These are phyloP conservation scores for Ochromonas danica DNA, from an alignment of 108 stramenopile genomes.

Conservation along the genomic window DNA sequence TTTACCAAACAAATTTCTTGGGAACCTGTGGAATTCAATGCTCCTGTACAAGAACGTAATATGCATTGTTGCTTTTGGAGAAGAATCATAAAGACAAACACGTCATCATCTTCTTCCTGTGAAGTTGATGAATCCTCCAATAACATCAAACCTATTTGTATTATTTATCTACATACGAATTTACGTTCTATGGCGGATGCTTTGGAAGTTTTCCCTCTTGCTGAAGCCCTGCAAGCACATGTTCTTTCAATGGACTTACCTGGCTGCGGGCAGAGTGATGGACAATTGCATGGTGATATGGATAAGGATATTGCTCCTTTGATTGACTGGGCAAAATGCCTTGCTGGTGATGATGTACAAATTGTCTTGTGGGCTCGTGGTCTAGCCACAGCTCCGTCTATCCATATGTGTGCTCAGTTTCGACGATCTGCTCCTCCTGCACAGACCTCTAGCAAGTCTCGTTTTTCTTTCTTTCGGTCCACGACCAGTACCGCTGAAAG, in stretches of 20 bases:
- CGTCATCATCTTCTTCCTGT: not conserved
- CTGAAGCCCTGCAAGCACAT: not conserved
- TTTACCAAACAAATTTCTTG: not conserved
- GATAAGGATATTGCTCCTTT: slow-evolving; percentile 4
- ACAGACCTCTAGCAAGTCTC: too few relatives aligned
- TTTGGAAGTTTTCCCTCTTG: not conserved
- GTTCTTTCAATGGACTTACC: slow-evolving; percentile 7
- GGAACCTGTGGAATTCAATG: not conserved
- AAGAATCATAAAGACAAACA: too few relatives aligned
- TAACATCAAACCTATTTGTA: not conserved
- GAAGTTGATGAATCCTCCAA: not conserved
- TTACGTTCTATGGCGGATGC: slow-evolving; percentile 2
- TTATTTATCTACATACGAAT: slow-evolving; percentile 33
- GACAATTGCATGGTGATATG: not conserved
- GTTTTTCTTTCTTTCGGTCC: too few relatives aligned
- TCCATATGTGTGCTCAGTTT: not conserved
- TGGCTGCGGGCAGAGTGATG: slow-evolving; percentile 23
- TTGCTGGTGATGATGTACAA: not conserved
- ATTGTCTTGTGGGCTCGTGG: slow-evolving; percentile 30
- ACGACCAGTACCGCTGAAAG: too few relatives aligned
- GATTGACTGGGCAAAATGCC: not conserved
- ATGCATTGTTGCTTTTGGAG: not conserved
- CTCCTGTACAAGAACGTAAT: not conserved
- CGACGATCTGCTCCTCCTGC: not conserved
- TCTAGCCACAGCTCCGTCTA: slow-evolving; percentile 8